Evolutionary conservation across 2,329 filamentous ascomycete species (phyloP), one percentile per base, ranked within the genome.

Genomic region (Xylariaceae sp.): DNA sequence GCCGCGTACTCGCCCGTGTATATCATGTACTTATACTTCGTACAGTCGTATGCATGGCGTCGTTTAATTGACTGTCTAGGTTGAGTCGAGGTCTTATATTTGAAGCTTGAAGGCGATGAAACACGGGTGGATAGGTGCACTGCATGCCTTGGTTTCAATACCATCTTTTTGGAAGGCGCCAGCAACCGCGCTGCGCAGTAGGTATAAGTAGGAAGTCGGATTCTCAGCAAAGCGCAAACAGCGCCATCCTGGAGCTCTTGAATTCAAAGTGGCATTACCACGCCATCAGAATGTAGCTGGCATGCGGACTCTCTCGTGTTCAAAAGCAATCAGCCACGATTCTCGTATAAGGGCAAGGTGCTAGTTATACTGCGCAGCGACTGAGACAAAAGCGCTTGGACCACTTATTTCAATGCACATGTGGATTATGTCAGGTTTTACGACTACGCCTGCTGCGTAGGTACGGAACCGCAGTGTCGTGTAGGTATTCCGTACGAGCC

Each of bases 221-320:
- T n/a, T n/a, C n/a, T n/a, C n/a, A n/a, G n/a, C n/a, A n/a, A 26
- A 26, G 32, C 10, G 41, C 56, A 49, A 53, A 51, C 22, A 39
- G 8, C 26, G 36, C 22, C 34, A 37, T 37, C 44, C n/a, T n/a
- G 16, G 37, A n/a, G 12, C 12, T 19, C 34, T 45, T 26, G 16
- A 45, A 16, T 5, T 22, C 22, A 15, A 54, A 41, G 43, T n/a
- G 29, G 44, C 37, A 34, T 30, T 21, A 29, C 32, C 22, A 44
- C 19, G n/a, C 39, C 37, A 26, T 40, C 41, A 49, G 21, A 12
- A 22, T 19, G 41, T 16, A 43, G 15, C 12, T 9, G 46, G 10
- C 45, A 50, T 55, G 56, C 56, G 22, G 49, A 48, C 32, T 34
- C 45, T 45, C 51, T 58, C 53, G 56, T 58, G 56, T 58, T 56